These are phyloP conservation scores for Phytopythium oedochilum DNA, from an alignment of 352 stramenopile species.

Conservation along the genomic window DNA sequence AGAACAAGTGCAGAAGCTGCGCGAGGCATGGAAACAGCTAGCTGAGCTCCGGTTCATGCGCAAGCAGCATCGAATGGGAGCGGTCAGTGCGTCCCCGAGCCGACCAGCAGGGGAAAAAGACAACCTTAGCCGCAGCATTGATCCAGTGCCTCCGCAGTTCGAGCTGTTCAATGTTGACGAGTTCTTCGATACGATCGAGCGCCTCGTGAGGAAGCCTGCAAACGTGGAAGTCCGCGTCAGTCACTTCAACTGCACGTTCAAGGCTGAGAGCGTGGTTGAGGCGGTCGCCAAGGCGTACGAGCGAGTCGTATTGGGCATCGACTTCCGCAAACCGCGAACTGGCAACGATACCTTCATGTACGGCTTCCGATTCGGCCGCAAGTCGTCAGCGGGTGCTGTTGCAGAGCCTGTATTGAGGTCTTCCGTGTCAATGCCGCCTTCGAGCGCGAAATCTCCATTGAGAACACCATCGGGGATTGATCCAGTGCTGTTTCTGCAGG, in stretches of 20 bases:
- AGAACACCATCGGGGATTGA: constrained; percentile 7
- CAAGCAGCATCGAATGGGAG: constrained; percentile 25
- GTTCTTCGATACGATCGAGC: constrained; percentile 47
- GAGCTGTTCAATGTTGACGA: constrained; percentile 60
- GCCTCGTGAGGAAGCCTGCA: constrained; percentile 43
- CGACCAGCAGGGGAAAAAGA: neutral
- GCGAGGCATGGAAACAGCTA: constrained; percentile 38
- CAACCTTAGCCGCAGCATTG: neutral
- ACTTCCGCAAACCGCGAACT: constrained; percentile 51
- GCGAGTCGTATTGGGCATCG: constrained; percentile 51
- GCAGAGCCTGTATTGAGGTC: constrained; percentile 7
- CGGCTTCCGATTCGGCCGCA: constrained; percentile 69
- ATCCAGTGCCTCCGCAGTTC: constrained; percentile 16
- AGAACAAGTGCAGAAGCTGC: constrained; percentile 30
- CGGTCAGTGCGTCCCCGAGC: neutral
- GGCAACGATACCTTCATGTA: constrained; percentile 53
- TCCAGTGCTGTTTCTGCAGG: constrained; percentile 2
- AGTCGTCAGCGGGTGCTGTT: constrained; percentile 11
- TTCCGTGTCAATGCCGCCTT: neutral
- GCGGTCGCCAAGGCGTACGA: constrained; percentile 59
- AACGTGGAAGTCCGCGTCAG: constrained; percentile 42
- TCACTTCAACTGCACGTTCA: constrained; percentile 53
- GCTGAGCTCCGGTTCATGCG: constrained; percentile 62
- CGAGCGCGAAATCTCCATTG: neutral
- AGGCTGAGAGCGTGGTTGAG: constrained; percentile 52